Evolutionary conservation across 2,329 filamentous ascomycete genomes (phyloP).

Genomic region (Talaromyces sp.): DNA sequence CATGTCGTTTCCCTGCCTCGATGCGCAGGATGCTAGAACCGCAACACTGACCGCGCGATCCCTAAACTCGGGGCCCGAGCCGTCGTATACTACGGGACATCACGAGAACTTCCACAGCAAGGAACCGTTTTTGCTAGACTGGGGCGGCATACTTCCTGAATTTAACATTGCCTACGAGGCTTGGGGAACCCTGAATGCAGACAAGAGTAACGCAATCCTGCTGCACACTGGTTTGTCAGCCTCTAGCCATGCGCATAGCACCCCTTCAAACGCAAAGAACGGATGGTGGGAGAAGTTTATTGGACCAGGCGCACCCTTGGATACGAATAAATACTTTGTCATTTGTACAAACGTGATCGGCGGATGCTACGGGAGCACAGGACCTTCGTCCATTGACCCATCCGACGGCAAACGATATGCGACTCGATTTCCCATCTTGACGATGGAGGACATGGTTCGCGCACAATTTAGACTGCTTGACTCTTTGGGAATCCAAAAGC

Average conservation of each 20-base stretch:
- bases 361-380: constrained; percentile 92
- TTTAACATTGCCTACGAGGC: constrained; percentile 92
- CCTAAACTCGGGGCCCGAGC: constrained; percentile 75
- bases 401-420: constrained; percentile 84
- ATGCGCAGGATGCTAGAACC: constrained; percentile 74
- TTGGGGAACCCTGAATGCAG: constrained; percentile 76
- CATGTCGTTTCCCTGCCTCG: constrained; percentile 84
- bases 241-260: constrained; percentile 95
- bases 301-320: constrained; percentile 74
- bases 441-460: constrained; percentile 95
- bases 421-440: constrained; percentile 91
- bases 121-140: constrained; percentile 77
- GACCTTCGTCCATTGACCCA: constrained; percentile 81
- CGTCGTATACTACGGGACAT: constrained; percentile 86
- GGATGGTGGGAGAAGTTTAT: constrained; percentile 99
- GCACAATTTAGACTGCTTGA: constrained; percentile 90
- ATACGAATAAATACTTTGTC: constrained; percentile 87
- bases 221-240: constrained; percentile 92
- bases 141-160: constrained; percentile 85
- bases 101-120: constrained; percentile 71
- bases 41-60: constrained; percentile 65
- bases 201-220: constrained; percentile 83
- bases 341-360: constrained; percentile 97
- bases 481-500: constrained; percentile 64
- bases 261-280: constrained; percentile 74